Conservation (phyloP, 2,329 filamentous ascomycete species). For the Zasmidium citrigriseum region DNA sequence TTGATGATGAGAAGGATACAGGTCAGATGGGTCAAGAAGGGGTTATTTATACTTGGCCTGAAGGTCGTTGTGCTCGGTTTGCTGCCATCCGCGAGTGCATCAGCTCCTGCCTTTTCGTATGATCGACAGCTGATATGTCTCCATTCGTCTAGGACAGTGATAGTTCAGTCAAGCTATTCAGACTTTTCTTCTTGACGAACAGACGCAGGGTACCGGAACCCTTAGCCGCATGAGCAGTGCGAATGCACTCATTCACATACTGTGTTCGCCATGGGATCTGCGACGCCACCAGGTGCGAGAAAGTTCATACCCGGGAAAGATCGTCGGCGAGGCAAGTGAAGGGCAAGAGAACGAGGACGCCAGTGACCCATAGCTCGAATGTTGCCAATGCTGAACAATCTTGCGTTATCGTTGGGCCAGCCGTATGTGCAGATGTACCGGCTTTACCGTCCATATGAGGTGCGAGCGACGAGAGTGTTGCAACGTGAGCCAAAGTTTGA, state of each 20-base stretch:
- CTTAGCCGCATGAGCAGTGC: not conserved
- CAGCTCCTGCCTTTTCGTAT: not conserved
- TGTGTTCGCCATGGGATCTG: not conserved
- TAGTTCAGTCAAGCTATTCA: not conserved
- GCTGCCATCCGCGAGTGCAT: too few relatives aligned
- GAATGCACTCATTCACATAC: not conserved
- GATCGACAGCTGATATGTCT: conserved; percentile 1
- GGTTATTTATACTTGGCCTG: not conserved
- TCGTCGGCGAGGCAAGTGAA: not conserved
- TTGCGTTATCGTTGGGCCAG: not conserved
- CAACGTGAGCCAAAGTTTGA: not conserved
- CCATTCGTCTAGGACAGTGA: not conserved
- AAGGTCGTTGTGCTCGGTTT: not conserved
- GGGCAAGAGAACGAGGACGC: not conserved
- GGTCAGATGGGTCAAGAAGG: not conserved
- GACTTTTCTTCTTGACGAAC: not conserved
- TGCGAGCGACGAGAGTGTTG: not conserved
- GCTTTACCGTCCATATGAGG: not conserved
- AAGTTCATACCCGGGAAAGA: not conserved
- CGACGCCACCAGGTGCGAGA: not conserved
- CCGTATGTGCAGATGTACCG: not conserved
- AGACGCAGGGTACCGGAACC: not conserved
- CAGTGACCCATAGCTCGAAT: not conserved
- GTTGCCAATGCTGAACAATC: not conserved
- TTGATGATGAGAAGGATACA: not conserved